These are phyloP conservation scores for Pseudocercospora pini-densiflorae DNA, from an alignment of 2,329 filamentous ascomycete species.

Conservation along the genomic window DNA sequence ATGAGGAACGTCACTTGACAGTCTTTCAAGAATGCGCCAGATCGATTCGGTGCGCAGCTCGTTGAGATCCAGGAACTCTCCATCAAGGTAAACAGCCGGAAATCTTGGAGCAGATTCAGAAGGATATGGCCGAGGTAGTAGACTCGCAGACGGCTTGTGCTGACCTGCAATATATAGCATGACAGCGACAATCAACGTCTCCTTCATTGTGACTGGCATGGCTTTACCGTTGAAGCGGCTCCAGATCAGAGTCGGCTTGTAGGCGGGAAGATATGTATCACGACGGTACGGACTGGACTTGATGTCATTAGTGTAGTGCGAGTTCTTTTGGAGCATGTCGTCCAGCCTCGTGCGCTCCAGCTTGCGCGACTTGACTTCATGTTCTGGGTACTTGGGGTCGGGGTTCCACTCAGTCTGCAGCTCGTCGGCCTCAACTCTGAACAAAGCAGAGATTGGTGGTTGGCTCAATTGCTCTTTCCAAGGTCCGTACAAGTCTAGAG, in stretches of 20 bases:
- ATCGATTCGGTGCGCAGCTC: slow-evolving; percentile 10
- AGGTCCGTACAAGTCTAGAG: slow-evolving; percentile 17
- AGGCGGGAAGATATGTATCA: background rate
- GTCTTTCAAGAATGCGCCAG: slow-evolving; percentile 7
- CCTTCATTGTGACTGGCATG: slow-evolving; percentile 29
- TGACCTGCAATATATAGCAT: slow-evolving; percentile 40
- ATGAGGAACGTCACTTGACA: slow-evolving; percentile 17
- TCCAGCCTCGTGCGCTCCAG: slow-evolving; percentile 27
- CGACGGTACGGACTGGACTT: background rate
- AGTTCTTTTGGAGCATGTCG: slow-evolving; percentile 13
- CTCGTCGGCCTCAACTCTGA: slow-evolving; percentile 11
- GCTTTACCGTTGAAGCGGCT: background rate
- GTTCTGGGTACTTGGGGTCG: slow-evolving; percentile 10
- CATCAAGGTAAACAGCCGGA: slow-evolving; percentile 42
- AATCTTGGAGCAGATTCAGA: slow-evolving; percentile 35
- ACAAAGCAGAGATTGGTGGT: slow-evolving; percentile 10
- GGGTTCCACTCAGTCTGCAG: slow-evolving; percentile 33
- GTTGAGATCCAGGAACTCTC: slow-evolving; percentile 35
- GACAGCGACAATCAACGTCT: slow-evolving; percentile 41
- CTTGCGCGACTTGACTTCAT: slow-evolving; percentile 16
- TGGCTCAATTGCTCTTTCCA: slow-evolving; percentile 8
- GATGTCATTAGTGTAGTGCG: background rate
- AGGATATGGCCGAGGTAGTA: slow-evolving; percentile 38
- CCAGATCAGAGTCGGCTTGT: slow-evolving; percentile 6
- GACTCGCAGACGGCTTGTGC: slow-evolving; percentile 18